phyloP scores from a whole-genome alignment of 2,329 filamentous ascomycete species.

The Colletotrichum lupini region DNA sequence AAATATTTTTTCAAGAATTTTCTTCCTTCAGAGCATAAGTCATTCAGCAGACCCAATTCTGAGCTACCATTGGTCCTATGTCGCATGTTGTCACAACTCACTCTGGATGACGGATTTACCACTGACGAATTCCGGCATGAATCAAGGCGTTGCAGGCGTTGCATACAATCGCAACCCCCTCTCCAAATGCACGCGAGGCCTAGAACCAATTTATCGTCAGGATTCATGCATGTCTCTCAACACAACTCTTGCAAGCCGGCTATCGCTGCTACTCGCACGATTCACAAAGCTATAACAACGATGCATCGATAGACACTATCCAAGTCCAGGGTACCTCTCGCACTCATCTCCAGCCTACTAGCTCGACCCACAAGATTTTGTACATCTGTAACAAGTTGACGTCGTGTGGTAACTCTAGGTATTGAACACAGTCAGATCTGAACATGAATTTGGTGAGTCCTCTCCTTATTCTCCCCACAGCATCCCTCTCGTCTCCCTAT shows the following conservation, averaged over 20 bases:
- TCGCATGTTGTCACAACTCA: not conserved
- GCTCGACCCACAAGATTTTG: not conserved
- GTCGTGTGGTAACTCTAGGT: not conserved
- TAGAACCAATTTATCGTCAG: conserved; percentile 1
- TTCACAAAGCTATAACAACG: not conserved
- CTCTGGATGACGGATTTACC: not conserved
- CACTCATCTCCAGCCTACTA: conserved; percentile 2
- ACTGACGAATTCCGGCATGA: conserved; percentile 1
- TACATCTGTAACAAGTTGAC: conserved; percentile 10
- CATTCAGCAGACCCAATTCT: conserved; percentile 1
- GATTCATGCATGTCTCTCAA: conserved; percentile 5
- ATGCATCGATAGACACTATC: not conserved
- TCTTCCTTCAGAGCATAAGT: not conserved
- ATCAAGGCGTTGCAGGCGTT: conserved; percentile 21
- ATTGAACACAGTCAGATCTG: not conserved
- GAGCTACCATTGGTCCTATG: not conserved
- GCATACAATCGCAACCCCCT: not conserved
- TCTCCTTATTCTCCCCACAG: conserved; percentile 9
- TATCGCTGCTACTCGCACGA: conserved; percentile 5
- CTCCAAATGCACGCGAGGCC: not conserved
- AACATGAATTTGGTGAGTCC: not conserved
- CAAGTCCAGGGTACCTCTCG: not conserved
- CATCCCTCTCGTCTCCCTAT: not conserved
- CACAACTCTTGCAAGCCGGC: not conserved
- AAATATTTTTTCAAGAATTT: conserved; percentile 6